Evolutionary conservation across 2,329 filamentous ascomycete species (phyloP).

Genomic region (Beauveria rudraprayagi): DNA sequence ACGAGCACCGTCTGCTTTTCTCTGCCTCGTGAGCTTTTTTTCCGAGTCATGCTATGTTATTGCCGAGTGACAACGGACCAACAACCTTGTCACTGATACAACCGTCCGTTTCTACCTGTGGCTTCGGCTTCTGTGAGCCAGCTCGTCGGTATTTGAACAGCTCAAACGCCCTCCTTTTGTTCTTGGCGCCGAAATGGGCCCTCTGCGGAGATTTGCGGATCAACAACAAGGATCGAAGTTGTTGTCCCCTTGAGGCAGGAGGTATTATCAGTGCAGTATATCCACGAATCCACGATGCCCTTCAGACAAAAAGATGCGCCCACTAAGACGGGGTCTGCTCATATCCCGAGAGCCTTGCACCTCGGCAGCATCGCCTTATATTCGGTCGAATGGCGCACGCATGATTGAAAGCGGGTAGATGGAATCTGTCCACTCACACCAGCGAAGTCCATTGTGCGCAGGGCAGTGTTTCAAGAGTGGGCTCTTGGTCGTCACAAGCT

Average conservation of each 20-base stretch:
- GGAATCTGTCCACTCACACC: no score
- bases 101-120: background rate
- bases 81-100: background rate
- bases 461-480: background rate
- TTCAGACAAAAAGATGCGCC: background rate
- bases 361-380: no score
- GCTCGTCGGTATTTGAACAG: background rate
- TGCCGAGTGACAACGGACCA: no score
- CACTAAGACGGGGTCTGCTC: no score
- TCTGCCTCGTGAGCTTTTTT: no score
- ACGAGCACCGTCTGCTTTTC: no score
- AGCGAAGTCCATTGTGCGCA: background rate
- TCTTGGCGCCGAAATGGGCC: background rate
- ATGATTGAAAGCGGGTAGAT: no score
- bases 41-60: no score
- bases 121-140: background rate
- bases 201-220: slow-evolving; percentile 6
- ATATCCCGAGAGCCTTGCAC: no score
- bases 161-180: background rate
- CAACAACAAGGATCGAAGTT: background rate
- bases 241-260: background rate
- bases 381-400: no score
- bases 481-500: background rate
- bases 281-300: no score
- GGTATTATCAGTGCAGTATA: background rate